These are phyloP conservation scores for Amylostereum chailletii DNA, from an alignment of 1,284 basidiomycete species.

Conservation along the genomic window DNA sequence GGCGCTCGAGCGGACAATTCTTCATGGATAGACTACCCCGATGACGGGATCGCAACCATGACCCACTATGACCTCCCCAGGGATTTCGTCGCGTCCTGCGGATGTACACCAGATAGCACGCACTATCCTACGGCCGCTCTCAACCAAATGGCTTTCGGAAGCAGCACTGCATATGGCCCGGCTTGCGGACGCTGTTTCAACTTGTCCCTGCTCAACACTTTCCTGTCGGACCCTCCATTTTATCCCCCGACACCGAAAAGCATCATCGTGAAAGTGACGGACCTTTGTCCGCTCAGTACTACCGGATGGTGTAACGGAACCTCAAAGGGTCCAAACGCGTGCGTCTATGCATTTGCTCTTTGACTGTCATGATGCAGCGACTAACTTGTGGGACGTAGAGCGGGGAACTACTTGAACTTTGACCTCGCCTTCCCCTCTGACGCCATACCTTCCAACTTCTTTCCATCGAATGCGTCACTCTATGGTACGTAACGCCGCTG, in stretches of 20 bases:
- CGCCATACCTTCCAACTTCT: slow-evolving; percentile 63
- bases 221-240: slow-evolving; percentile 58
- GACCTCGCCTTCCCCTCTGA: slow-evolving; percentile 67
- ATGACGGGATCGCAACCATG: slow-evolving; percentile 47
- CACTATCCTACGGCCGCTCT: slow-evolving; percentile 71
- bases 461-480: slow-evolving; percentile 55
- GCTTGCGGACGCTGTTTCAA: slow-evolving; percentile 72
- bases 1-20: slow-evolving; percentile 1
- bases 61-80: slow-evolving; percentile 55
- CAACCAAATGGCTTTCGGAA: slow-evolving; percentile 69
- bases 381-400: slow-evolving; percentile 27
- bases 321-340: slow-evolving; percentile 50
- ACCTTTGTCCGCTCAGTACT: slow-evolving; percentile 56
- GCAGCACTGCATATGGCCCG: slow-evolving; percentile 63
- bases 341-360: slow-evolving; percentile 18
- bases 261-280: slow-evolving; percentile 65
- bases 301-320: slow-evolving; percentile 65
- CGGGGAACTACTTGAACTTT: slow-evolving; percentile 62
- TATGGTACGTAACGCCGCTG: slow-evolving; percentile 33
- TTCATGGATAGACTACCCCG: slow-evolving; percentile 53
- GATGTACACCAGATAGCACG: slow-evolving; percentile 61
- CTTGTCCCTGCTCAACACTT: slow-evolving; percentile 61
- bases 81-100: slow-evolving; percentile 49
- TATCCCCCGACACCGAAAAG: slow-evolving; percentile 52
- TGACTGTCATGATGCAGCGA: not conserved